These are phyloP conservation scores for Boletellus dicymbophilus DNA, from an alignment of 1,284 basidiomycete genomes.

Conservation along the genomic window DNA sequence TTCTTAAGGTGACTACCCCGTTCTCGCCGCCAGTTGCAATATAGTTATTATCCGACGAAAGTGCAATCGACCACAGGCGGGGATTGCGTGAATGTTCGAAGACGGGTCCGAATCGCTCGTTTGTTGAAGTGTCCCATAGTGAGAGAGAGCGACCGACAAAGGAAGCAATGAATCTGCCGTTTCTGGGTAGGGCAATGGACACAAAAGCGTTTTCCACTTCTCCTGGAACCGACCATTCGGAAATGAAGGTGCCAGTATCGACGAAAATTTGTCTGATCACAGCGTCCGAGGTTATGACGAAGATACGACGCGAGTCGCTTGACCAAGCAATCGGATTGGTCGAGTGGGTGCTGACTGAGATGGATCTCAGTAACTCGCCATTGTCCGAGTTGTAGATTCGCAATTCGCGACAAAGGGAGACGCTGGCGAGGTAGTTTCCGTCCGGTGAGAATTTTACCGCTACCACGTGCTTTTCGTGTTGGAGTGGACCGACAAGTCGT, in stretches of 20 bases:
- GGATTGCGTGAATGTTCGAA: conserved; percentile 4
- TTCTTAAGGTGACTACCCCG: conserved; percentile 2
- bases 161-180: conserved; percentile 2
- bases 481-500: conserved; percentile 5
- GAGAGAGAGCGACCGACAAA: conserved; percentile 5
- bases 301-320: conserved; percentile 4
- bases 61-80: conserved; percentile 2
- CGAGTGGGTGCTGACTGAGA: background rate
- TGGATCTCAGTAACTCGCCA: background rate
- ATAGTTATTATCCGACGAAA: conserved; percentile 5
- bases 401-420: background rate
- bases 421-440: conserved; percentile 5
- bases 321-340: conserved; percentile 5
- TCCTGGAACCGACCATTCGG: conserved; percentile 2
- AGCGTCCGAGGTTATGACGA: background rate
- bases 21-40: conserved; percentile 2
- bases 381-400: conserved; percentile 4
- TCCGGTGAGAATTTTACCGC: conserved; percentile 13
- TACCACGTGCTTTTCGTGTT: background rate
- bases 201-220: background rate
- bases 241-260: conserved; percentile 5
- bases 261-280: conserved; percentile 1
- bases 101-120: conserved; percentile 5
- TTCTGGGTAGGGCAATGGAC: background rate
- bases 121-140: conserved; percentile 2